Evolutionary conservation across 306 rosid species (phyloP).

Genomic region (Casuarina equisetifolia): DNA sequence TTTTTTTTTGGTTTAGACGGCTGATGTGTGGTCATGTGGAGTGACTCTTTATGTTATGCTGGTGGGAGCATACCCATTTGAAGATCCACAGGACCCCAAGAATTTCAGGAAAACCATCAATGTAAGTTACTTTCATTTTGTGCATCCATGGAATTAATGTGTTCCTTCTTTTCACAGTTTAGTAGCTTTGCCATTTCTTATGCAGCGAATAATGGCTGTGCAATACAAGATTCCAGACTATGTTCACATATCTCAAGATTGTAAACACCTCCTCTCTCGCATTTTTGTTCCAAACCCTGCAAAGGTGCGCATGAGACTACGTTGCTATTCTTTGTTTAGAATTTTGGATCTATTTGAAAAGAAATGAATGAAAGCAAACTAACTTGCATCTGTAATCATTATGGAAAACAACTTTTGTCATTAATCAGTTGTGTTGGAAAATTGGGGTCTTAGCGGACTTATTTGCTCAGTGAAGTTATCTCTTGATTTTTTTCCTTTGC

Average conservation of each 20-base stretch:
- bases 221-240: slow-evolving; percentile 90
- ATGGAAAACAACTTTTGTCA: background rate
- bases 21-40: slow-evolving; percentile 94
- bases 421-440: background rate
- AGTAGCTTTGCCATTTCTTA: slow-evolving; percentile 26
- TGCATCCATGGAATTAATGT: slow-evolving; percentile 12
- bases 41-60: slow-evolving; percentile 89
- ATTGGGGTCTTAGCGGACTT: background rate
- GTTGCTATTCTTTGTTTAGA: slow-evolving; percentile 4
- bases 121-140: slow-evolving; percentile 32
- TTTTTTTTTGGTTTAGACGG: slow-evolving; percentile 51
- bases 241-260: slow-evolving; percentile 84
- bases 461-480: background rate
- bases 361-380: background rate
- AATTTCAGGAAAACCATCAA: slow-evolving; percentile 88
- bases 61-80: slow-evolving; percentile 92
- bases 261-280: slow-evolving; percentile 74
- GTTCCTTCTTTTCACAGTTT: slow-evolving; percentile 5
- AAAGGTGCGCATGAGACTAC: slow-evolving; percentile 45
- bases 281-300: slow-evolving; percentile 70
- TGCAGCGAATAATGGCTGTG: slow-evolving; percentile 83
- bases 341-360: background rate
- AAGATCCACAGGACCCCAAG: slow-evolving; percentile 79
- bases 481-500: background rate
- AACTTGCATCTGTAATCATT: background rate